Evolutionary conservation across 1,284 basidiomycete genomes (phyloP).

Genomic region (Trichosporon asahii): DNA sequence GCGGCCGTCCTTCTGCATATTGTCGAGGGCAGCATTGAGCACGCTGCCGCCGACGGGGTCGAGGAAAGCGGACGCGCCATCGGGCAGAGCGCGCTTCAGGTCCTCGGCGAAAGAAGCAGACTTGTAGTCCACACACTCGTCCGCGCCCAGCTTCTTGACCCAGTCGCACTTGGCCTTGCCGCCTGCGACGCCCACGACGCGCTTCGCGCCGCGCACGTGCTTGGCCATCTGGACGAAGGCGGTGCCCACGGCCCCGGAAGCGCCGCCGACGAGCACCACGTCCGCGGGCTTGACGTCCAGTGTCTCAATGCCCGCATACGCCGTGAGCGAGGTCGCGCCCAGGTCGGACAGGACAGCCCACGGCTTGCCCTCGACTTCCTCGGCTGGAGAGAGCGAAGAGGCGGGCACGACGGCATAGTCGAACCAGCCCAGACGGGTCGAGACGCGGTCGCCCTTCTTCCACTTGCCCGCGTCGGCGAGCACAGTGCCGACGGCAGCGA

Average conservation of each 20-base stretch:
- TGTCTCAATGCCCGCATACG: conserved; percentile 44
- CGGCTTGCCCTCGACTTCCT: not conserved
- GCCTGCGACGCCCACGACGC: conserved; percentile 56
- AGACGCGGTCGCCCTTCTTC: conserved; percentile 33
- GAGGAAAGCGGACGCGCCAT: conserved; percentile 41
- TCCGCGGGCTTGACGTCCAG: conserved; percentile 45
- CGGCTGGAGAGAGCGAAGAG: not conserved
- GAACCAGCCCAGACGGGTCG: conserved; percentile 29
- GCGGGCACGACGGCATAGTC: conserved; percentile 35
- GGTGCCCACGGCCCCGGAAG: conserved; percentile 45
- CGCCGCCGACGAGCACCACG: conserved; percentile 50
- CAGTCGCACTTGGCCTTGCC: conserved; percentile 55
- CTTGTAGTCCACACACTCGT: conserved; percentile 57
- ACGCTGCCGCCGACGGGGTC: conserved; percentile 53
- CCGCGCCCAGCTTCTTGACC: conserved; percentile 53
- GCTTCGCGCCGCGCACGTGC: conserved; percentile 50
- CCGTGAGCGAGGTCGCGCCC: conserved; percentile 38
- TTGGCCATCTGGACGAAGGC: conserved; percentile 46
- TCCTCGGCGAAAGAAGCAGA: conserved; percentile 15
- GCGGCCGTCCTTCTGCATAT: conserved; percentile 48
- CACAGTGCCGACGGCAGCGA: conserved; percentile 30
- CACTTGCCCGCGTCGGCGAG: conserved; percentile 30
- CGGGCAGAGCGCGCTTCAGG: conserved; percentile 19
- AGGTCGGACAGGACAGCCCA: conserved; percentile 19
- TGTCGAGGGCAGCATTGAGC: conserved; percentile 45